Evolutionary conservation across 805 yeast genomes (phyloP), one percentile per base, ranked within the genome.

Genomic region (Saturnispora gosingensis): DNA sequence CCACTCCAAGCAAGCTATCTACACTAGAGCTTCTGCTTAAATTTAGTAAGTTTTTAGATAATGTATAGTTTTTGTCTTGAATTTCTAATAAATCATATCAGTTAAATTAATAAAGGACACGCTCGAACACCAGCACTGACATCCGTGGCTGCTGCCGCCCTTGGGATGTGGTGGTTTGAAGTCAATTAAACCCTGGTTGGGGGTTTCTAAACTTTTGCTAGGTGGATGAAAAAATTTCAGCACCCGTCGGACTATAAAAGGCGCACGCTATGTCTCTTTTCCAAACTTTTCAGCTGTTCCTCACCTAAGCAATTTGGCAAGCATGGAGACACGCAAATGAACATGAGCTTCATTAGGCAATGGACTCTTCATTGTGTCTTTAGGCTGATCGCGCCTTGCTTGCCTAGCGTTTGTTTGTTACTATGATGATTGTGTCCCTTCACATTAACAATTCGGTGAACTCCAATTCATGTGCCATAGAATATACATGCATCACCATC

Each of bases 401-500:
- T 11, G n/a, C 13, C 7, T 11, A 13, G 3, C 11, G 13, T 30
- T 30, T 30, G 34, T 30, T 30, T 30, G 9, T 30, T 49, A 24
- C 43, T 32, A 65, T 67, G 71, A 68, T 68, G 71, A 67, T 60
- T 62, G 67, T 65, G 67, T 60, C 58, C 60, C 58, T 58, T 59
- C 67, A 61, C 63, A 61, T 54, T 58, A 60, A 54, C 53, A 58
- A 59, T 58, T 60, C 59, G 66, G 69, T 61, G 69, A 66, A 62
- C 55, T 56, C 42, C 42, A 49, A 54, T 55, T 54, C 53, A 74
- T 76, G 86, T 93, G 82, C 83, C 93, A 85, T 71, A 71, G 85
- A 86, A 82, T 78, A 59, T 49, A 80, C 96, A 88, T 88, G 96
- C 96, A 88, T 88, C 95, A 88, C 96, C 96, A 88, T 85, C 96